These are phyloP conservation scores for Mycena latifolia DNA, from an alignment of 768 basidiomycete genomes.

Conservation along the genomic window DNA sequence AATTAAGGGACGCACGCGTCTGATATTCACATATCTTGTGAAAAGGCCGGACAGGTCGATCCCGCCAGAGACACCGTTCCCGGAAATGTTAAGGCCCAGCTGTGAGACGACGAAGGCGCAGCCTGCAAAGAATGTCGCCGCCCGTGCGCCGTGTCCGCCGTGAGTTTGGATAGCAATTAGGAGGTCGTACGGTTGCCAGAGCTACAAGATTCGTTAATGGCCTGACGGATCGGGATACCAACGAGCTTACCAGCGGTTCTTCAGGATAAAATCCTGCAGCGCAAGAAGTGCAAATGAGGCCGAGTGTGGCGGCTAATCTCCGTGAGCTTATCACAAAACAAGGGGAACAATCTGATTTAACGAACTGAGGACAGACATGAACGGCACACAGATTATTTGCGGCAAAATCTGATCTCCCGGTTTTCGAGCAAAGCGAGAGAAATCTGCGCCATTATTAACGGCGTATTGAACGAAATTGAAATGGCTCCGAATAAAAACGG, in stretches of 20 bases:
- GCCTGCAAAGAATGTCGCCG: not conserved
- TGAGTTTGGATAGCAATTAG: not conserved
- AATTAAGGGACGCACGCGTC: not conserved
- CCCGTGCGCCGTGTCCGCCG: not conserved
- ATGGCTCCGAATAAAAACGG: not conserved
- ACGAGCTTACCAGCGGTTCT: not conserved
- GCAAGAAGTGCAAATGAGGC: not conserved
- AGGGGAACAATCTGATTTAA: too few species aligned
- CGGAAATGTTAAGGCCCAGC: not conserved
- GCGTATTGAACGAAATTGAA: not conserved
- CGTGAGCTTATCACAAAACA: not conserved
- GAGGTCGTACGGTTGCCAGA: slow-evolving; percentile 1
- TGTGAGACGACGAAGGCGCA: not conserved
- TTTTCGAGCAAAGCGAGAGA: not conserved
- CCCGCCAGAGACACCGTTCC: not conserved
- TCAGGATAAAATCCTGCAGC: not conserved
- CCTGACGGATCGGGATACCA: not conserved
- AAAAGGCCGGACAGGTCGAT: not conserved
- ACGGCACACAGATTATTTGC: not conserved
- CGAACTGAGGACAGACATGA: not conserved
- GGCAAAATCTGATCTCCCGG: not conserved
- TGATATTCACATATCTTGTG: not conserved
- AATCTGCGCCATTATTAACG: too few species aligned
- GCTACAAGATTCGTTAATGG: not conserved
- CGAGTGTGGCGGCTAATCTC: not conserved